phyloP scores from a whole-genome alignment of 768 basidiomycete genomes.

The Hericium erinaceus region DNA sequence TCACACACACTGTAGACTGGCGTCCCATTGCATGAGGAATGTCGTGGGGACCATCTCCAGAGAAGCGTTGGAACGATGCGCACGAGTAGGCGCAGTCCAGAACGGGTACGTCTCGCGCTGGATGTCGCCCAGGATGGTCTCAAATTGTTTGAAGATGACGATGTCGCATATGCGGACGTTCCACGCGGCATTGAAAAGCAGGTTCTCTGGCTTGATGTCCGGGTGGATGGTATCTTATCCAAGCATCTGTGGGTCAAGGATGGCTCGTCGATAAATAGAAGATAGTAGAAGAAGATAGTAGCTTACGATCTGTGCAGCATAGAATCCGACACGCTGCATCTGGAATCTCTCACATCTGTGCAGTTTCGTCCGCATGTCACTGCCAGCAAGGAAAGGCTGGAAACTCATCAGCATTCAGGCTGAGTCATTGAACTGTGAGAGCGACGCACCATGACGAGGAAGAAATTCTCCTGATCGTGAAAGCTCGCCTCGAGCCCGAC shows the following conservation, averaged over 20 bases:
- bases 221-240: slow-evolving; percentile 7
- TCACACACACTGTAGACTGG: slow-evolving; percentile 6
- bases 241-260: neutral
- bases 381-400: neutral
- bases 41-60: no score
- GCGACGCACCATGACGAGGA: slow-evolving; percentile 4
- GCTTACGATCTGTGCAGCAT: slow-evolving; percentile 6
- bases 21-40: neutral
- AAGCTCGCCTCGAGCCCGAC: slow-evolving; percentile 5
- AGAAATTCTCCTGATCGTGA: slow-evolving; percentile 5
- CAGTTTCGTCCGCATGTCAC: neutral
- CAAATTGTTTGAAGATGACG: slow-evolving; percentile 4
- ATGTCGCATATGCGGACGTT: slow-evolving; percentile 6
- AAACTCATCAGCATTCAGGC: neutral
- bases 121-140: neutral
- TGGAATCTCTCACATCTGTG: neutral
- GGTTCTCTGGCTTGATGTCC: slow-evolving; percentile 8
- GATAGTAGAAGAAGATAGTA: neutral
- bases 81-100: neutral
- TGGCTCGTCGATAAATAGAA: neutral
- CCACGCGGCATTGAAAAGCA: slow-evolving; percentile 3
- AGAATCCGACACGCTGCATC: neutral
- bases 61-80: no score
- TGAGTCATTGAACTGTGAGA: no score
- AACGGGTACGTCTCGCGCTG: neutral